A percentile compares a stretch with the other conserved stretches of the same genome.
phyloP scores from a whole-genome alignment of 2,329 filamentous ascomycete genomes.

The Talaromyces sp. region DNA sequence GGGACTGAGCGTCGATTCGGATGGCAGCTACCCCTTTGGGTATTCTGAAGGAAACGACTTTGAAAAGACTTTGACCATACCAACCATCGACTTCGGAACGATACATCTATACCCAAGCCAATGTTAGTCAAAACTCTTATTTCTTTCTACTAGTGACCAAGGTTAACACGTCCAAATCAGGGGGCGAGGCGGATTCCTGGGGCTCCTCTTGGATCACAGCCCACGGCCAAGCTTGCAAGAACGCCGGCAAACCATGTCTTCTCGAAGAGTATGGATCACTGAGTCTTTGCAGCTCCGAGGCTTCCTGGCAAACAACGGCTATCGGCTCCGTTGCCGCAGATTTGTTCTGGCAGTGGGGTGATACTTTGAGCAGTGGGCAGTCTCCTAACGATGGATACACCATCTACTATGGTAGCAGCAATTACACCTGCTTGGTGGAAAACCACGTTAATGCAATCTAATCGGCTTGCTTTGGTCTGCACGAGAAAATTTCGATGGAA shows the following conservation, averaged over 20 bases:
- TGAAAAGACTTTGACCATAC: constrained; percentile 50
- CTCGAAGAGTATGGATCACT: constrained; percentile 41
- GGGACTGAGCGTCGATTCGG: constrained; percentile 45
- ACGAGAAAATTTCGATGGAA: background rate
- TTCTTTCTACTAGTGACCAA: background rate
- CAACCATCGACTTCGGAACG: constrained; percentile 56
- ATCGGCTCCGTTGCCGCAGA: constrained; percentile 35
- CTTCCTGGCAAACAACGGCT: constrained; percentile 36
- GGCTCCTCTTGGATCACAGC: constrained; percentile 49
- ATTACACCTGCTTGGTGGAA: constrained; percentile 32
- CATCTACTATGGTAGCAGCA: constrained; percentile 31
- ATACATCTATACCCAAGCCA: constrained; percentile 52
- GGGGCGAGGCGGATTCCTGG: constrained; percentile 40
- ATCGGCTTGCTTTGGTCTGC: background rate
- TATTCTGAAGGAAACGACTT: constrained; percentile 53
- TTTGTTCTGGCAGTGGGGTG: constrained; percentile 40
- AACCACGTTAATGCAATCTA: constrained; percentile 25
- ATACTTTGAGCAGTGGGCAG: constrained; percentile 28
- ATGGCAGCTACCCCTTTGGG: constrained; percentile 53
- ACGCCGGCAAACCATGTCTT: constrained; percentile 39
- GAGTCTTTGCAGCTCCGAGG: constrained; percentile 27
- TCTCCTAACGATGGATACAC: constrained; percentile 33
- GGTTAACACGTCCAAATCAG: constrained; percentile 18
- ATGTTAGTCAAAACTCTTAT: constrained; percentile 32
- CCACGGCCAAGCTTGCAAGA: constrained; percentile 41